These are phyloP conservation scores for Diversispora eburnea DNA, from an alignment of 192 early-diverging fungal genomes.

Conservation along the genomic window DNA sequence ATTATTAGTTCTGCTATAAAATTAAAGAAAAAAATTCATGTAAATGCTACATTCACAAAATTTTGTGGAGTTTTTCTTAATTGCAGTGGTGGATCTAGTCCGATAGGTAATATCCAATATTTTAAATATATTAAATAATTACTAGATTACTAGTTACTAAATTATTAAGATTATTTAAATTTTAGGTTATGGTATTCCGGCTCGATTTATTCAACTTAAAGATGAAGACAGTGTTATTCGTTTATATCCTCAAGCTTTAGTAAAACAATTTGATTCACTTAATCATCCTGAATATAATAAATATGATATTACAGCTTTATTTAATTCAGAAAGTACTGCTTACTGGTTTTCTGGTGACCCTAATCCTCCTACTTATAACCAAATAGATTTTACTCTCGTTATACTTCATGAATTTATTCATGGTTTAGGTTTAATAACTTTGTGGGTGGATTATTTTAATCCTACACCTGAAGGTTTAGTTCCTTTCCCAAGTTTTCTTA, in stretches of 20 bases:
- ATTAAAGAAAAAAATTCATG: background rate
- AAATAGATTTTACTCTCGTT: slow-evolving; percentile 6
- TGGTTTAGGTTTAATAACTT: slow-evolving; percentile 5
- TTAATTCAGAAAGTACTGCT: background rate
- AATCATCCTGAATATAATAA: background rate
- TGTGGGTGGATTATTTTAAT: background rate
- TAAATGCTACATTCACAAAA: background rate
- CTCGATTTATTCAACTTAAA: background rate
- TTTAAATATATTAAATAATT: background rate
- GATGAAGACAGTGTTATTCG: background rate
- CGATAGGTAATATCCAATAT: background rate
- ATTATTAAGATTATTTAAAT: background rate
- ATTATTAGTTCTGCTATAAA: background rate
- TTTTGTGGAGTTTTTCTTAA: background rate
- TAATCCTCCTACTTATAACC: background rate
- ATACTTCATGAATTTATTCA: slow-evolving; percentile 10
- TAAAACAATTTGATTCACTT: background rate
- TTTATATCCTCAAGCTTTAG: slow-evolving; percentile 12
- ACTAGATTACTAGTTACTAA: background rate
- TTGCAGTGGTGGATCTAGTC: background rate
- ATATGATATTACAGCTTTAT: background rate
- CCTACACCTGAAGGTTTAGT: background rate
- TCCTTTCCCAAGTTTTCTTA: background rate
- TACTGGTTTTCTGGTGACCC: background rate
- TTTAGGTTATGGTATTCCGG: background rate